Base-by-base conservation (phyloP, 805 yeast species). In the Torulaspora microellipsoides region DNA sequence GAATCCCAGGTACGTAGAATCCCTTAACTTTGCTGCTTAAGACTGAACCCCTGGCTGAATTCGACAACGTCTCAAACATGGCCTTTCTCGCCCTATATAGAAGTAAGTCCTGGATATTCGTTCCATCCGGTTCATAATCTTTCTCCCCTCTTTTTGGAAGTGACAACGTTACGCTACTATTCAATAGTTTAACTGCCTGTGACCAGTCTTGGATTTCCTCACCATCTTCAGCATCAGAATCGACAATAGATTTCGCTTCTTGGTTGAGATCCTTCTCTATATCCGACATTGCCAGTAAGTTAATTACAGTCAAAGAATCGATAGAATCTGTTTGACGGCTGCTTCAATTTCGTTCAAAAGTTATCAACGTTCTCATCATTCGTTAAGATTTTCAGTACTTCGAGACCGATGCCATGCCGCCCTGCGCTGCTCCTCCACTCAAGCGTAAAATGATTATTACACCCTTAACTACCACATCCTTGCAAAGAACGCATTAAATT, bases 61-160 rank as follows among this genome's bases (percentile, higher is more conserved):
- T 67, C 1, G 54, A 57, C 25, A 89, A 65, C 0, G 95, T 90
- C 3, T 69, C 66, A 56, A 77, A 87, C 95, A 90, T 89, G 25
- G 83, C 80, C 27, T 74, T 65, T 41, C 85, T 68, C 9, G 91
- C 78, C 20, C 69, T 69, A 9, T 67, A 65, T 4, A 90, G 68
- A 13, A 68, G 61, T 3, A 58, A 46, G 4, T 55, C 59, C 59
- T 85, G 93, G 5, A 68, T 58, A 5, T 56, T 53, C 0, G 89
- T 81, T 0, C 86, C 88, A 58, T 83, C 91, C 0, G 95, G 95
- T 47, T 81, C 95, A 52, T 80, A 85, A 52, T 86, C 95, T 59
- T 90, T 90, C 45, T 80, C 89, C 2, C 96, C 95, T 47, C 91
- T 68, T 51, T 80, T 83, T 2, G 90, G 90, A 20, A 59, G 45